Conservation (phyloP, 139 green algal genomes). For the Raphidocelis subcapitata region DNA sequence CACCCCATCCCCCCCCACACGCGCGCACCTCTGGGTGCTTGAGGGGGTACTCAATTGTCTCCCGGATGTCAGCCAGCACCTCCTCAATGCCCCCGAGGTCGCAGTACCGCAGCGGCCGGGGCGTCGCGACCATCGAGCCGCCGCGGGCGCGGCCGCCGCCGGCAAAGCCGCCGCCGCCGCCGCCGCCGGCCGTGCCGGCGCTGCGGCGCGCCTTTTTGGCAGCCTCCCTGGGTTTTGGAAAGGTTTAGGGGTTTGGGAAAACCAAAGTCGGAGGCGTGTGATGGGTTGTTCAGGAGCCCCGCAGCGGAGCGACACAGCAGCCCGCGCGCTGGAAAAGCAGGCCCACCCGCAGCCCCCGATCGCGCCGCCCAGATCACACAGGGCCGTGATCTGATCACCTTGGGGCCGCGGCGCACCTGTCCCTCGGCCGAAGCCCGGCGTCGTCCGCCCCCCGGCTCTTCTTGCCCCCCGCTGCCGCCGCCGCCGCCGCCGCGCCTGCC, state of each 20-base stretch:
- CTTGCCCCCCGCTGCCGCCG: slow-evolving; percentile 3
- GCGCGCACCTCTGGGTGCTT: slow-evolving; percentile 81
- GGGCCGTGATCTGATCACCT: too few relatives aligned
- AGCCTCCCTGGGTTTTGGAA: background rate
- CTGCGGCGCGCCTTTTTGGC: slow-evolving; percentile 10
- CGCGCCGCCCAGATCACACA: too few relatives aligned
- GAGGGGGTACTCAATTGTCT: slow-evolving; percentile 89
- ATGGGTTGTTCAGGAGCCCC: too few relatives aligned
- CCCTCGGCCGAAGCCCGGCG: slow-evolving; percentile 11
- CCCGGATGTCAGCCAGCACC: slow-evolving; percentile 75
- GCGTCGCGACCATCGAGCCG: slow-evolving; percentile 11
- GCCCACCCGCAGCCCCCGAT: too few relatives aligned
- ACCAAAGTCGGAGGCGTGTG: too few relatives aligned
- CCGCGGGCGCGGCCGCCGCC: background rate
- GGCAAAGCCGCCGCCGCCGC: background rate
- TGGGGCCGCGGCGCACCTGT: background rate
- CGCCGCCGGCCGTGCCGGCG: background rate
- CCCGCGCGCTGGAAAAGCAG: too few relatives aligned
- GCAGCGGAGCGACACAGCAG: too few relatives aligned
- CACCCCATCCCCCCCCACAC: background rate
- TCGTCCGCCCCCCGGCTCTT: slow-evolving; percentile 26
- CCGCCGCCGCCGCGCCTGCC: slow-evolving; percentile 1
- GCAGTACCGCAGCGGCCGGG: slow-evolving; percentile 60
- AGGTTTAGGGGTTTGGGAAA: slow-evolving; percentile 1
- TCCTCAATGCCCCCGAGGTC: slow-evolving; percentile 87